Evolutionary conservation across 1,284 basidiomycete genomes (phyloP), one percentile per base, ranked within the genome.

Genomic region (Meira miltonrushii): DNA sequence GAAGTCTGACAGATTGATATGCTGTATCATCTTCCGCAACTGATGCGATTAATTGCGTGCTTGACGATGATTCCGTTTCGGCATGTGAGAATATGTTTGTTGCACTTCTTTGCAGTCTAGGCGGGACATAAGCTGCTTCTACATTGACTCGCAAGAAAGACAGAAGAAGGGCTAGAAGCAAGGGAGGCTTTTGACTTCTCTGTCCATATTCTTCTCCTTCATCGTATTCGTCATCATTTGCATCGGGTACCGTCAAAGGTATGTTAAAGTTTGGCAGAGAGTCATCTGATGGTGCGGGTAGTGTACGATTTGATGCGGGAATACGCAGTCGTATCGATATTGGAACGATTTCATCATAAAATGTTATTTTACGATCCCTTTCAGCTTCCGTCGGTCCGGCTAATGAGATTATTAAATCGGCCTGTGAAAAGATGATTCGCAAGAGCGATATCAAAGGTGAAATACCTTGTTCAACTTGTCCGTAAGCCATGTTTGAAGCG

Each of bases 291-390:
- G 50, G 50, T n/a, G 13, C 17, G 4, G 50, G 50, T 25, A 53
- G 15, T 37, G 37, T 53, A 13, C 37, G 23, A 12, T 39, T 28
- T 5, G 50, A 53, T 53, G 50, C 50, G 2, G 50, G 50, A 17
- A 53, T 39, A 33, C 23, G 23, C 25, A 53, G 15, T 38, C 39
- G 50, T 5, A 53, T 53, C 17, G 50, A n/a, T 41, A 23, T 4
- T 13, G 23, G 23, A 13, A 53, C 11, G 17, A 28, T 41, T 33
- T 53, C 50, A 41, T 53, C 50, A 38, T 53, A 53, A 41, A 53
- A 53, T n/a, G 28, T 33, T 13, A 53, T 19, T 4, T 53, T 19
- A 13, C 50, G 17, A 28, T 41, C n/a, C 50, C 39, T 53, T 25
- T 53, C 50, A 13, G 38, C 4, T 19, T 53, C 50, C 19, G 37